A percentile compares a stretch with the other conserved stretches of the same genome.
Evolutionary conservation across 2,329 filamentous ascomycete species (phyloP).

Genomic region (Neofusicoccum cordaticola): DNA sequence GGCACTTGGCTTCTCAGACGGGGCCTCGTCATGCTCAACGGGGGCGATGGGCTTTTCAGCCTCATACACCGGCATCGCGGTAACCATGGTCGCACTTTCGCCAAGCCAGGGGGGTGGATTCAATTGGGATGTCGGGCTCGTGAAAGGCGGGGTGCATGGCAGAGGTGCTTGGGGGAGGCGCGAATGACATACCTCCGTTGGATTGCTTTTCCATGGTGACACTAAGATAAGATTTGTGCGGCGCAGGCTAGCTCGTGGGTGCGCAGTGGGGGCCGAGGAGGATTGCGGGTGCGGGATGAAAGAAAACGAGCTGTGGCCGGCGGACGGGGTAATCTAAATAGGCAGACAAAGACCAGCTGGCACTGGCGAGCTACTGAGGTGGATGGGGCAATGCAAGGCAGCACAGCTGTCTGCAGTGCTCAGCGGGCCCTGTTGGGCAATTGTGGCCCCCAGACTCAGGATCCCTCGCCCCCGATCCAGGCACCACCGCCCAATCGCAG

Average conservation of each 20-base stretch:
- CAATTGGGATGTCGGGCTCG: not conserved
- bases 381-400: not conserved
- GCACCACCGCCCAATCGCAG: not conserved
- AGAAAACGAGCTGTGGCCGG: too few species aligned
- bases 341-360: not conserved
- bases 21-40: not conserved
- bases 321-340: not conserved
- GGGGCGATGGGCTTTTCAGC: not conserved
- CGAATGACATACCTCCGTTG: constrained; percentile 5
- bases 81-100: not conserved
- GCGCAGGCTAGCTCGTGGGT: not conserved
- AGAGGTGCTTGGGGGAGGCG: not conserved
- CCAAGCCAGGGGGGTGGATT: not conserved
- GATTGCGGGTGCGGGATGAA: not conserved
- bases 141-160: not conserved
- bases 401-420: not conserved
- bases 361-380: too few species aligned
- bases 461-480: not conserved
- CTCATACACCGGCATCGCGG: not conserved
- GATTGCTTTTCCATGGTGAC: constrained; percentile 15
- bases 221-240: constrained; percentile 2
- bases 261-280: not conserved
- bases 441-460: not conserved
- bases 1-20: not conserved
- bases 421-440: not conserved